Conservation (phyloP, 345 rosid species). For the Brassica rapa region DNA sequence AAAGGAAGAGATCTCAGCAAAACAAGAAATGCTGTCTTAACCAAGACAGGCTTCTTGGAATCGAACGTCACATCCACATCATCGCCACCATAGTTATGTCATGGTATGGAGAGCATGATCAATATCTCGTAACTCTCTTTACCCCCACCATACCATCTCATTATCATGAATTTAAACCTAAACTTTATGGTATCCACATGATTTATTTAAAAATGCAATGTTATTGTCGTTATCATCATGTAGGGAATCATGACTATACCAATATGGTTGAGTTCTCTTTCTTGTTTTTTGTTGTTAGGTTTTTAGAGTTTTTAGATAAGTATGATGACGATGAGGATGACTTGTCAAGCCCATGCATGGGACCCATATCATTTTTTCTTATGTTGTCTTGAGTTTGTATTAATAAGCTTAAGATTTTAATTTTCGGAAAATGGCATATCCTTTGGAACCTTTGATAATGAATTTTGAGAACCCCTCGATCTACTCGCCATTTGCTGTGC, state of each 20-base stretch:
- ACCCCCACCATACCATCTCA: conserved; percentile 16
- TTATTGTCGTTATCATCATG: conserved; percentile 43
- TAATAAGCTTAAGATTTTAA: background rate
- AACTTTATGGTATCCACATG: conserved; percentile 35
- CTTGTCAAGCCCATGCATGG: conserved; percentile 40
- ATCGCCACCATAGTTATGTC: conserved; percentile 29
- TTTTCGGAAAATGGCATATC: conserved; percentile 12
- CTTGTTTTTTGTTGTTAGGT: conserved; percentile 37
- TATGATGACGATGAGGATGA: conserved; percentile 40
- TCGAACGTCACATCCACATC: conserved; percentile 26
- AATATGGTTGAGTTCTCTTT: conserved; percentile 38
- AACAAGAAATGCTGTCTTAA: conserved; percentile 69
- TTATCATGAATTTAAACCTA: conserved; percentile 23
- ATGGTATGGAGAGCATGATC: conserved; percentile 26
- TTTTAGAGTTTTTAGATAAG: conserved; percentile 37
- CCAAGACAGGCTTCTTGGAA: conserved; percentile 78
- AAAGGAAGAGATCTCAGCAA: conserved; percentile 83
- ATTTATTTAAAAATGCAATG: conserved; percentile 28
- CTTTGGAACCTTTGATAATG: conserved; percentile 21
- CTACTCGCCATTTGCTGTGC: conserved; percentile 13
- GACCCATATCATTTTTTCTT: conserved; percentile 44
- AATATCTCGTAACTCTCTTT: background rate
- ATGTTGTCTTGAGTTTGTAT: conserved; percentile 21
- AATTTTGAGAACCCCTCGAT: conserved; percentile 9
- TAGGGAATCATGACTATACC: conserved; percentile 40